Base-by-base conservation (phyloP, 2,329 filamentous ascomycete species). In the Ophiostoma tasmaniense region DNA sequence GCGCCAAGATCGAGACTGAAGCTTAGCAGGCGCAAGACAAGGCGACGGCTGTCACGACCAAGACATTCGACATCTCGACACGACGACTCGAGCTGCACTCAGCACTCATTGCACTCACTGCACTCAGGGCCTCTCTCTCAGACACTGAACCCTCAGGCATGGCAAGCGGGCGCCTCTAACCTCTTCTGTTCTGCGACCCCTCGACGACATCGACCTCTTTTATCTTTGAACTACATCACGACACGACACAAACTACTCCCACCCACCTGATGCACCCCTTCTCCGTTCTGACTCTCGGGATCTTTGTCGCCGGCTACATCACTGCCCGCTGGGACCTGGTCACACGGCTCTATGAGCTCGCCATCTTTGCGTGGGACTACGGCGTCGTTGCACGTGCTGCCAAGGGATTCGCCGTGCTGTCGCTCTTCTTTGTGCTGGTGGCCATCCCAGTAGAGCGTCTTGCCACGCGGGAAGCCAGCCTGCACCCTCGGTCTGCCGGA, bases 221-320 rank as follows among this genome's bases (percentile, higher is more conserved):
- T 33, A 33, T 33, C 33, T 6, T 8, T 4, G 8, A 4, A n/a
- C 30, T 3, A 22, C 33, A 64, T 22, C 10, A 37, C 30, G 20
- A 13, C 61, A n/a, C 17, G 1, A 39, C 17, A 25, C n/a, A n/a
- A 61, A 14, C 55, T 61, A n/a, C 7, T n/a, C 37, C 7, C 17
- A 22, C n/a, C 61, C n/a, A 25, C 25, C 65, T 17, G 85, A 98
- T 98, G 94, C 93, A 97, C 92, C 92, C 93, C 77, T 97, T 98
- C 84, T 98, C 94, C 73, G 84, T 94, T 79, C 87, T 97, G 80
- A 96, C 93, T 77, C 89, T 97, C 82, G 93, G 91, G 82, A 97
- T 99, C 83, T 99, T 99, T 84, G 90, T 98, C 85, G 94, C 95
- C 83, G 95, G 95, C 80, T 99, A 99, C 85, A 98, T 94, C 80